Base-by-base conservation (phyloP, 495 filamentous ascomycete genomes). In the Podospora pseudopauciseta region DNA sequence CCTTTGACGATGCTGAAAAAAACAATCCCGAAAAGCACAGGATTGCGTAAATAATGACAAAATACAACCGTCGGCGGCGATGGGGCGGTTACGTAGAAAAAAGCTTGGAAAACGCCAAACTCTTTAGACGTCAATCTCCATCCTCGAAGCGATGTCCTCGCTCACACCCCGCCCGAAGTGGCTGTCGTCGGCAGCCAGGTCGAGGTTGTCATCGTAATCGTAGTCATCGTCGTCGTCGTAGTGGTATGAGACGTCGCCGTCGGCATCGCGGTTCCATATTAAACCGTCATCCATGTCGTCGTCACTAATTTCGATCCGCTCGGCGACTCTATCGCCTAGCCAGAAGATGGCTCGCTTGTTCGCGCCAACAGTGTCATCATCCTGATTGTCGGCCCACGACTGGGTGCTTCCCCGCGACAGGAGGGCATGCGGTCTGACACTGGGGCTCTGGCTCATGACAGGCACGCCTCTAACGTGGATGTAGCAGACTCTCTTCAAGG, bases 401-500 rank as follows among this genome's bases (percentile, higher is more conserved):
- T 63, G 61, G 2, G 5, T 56, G 54, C 13, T 56, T 13, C 72
- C 63, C 64, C 72, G 77, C 74, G 65, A 69, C 55, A 75, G 66
- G n/a, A 68, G 28, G 57, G 73, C 53, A 30, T 66, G 69, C 64
- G 69, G 74, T 67, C 65, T 66, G 65, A 74, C 70, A 58, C 70
- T 79, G 67, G 89, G 82, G 75, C 85, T 85, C 70, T 92, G 90
- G 74, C 94, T 87, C 58, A 94, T 90, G 67, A 96, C 85, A 9
- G 92, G 93, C 49, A 97, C 84, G 11, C 92, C 93, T 63, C 93
- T 87, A 39, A 97, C 83, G 74, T 97, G 95, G 39, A 99, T 79
- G 76, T 98, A 98, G 72, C 92, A 94, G 23, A 99, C 94, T n/a
- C 95, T 86, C 81, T 98, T 99, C 72, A 87, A 85, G 23, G 86